phyloP scores from a whole-genome alignment of 805 yeast genomes.

The Candida pseudofarinosa region DNA sequence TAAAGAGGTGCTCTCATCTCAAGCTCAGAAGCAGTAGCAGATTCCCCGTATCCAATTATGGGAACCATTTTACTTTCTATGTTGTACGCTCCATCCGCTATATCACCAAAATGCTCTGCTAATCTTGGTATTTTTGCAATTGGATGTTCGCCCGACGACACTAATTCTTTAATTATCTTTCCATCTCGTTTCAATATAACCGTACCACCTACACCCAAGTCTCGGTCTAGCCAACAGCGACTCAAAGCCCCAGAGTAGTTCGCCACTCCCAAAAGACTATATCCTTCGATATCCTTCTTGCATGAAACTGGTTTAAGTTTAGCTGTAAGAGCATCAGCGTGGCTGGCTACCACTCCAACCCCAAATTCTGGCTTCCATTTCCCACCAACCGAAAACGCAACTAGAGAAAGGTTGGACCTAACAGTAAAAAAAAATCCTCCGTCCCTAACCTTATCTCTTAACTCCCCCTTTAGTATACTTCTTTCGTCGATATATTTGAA shows the following conservation, averaged over 20 bases:
- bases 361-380: slow-evolving; percentile 32
- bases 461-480: slow-evolving; percentile 9
- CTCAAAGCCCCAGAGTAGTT: slow-evolving; percentile 36
- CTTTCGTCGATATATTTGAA: slow-evolving; percentile 26
- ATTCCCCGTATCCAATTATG: slow-evolving; percentile 24
- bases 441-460: neutral
- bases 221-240: slow-evolving; percentile 38
- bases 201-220: slow-evolving; percentile 40
- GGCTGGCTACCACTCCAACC: slow-evolving; percentile 27
- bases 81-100: slow-evolving; percentile 25
- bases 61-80: slow-evolving; percentile 38
- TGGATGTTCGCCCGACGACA: slow-evolving; percentile 32
- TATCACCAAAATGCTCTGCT: slow-evolving; percentile 35
- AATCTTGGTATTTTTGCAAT: slow-evolving; percentile 37
- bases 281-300: slow-evolving; percentile 24
- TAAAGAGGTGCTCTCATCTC: slow-evolving; percentile 24
- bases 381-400: slow-evolving; percentile 36
- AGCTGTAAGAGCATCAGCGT: slow-evolving; percentile 36
- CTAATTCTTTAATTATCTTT: slow-evolving; percentile 19
- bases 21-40: slow-evolving; percentile 19
- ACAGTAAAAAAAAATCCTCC: slow-evolving; percentile 19
- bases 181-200: slow-evolving; percentile 24
- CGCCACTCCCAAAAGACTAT: slow-evolving; percentile 37
- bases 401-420: slow-evolving; percentile 11
- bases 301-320: slow-evolving; percentile 29